A percentile compares a stretch with the other conserved stretches of the same genome.
Conservation (phyloP, 2,329 filamentous ascomycete genomes). For the Hypocrella siamensis region DNA sequence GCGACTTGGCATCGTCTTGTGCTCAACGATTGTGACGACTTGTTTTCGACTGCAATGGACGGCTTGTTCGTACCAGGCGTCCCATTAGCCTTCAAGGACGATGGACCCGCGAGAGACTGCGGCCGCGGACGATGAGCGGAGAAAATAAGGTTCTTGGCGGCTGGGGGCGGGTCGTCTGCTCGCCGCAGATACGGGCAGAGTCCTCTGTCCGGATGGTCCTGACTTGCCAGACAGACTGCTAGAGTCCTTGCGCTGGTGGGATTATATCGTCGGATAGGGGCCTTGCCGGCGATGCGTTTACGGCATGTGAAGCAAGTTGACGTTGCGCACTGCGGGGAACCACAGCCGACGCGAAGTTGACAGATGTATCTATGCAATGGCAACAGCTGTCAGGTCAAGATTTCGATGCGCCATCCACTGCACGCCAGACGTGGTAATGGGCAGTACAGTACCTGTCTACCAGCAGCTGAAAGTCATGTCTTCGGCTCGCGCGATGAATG, state of each 20-base stretch:
- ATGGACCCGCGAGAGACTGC: slow-evolving; percentile 1
- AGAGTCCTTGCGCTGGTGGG: slow-evolving; percentile 68
- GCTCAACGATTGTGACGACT: background rate
- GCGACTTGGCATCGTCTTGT: no score
- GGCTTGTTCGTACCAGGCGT: background rate
- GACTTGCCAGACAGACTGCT: slow-evolving; percentile 64
- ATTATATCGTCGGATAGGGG: slow-evolving; percentile 64
- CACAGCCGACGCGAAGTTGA: slow-evolving; percentile 73
- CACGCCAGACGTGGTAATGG: background rate
- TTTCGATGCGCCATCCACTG: no score
- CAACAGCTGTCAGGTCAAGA: background rate
- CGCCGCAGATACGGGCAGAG: slow-evolving; percentile 43
- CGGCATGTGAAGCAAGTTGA: slow-evolving; percentile 70
- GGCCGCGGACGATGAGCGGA: slow-evolving; percentile 10
- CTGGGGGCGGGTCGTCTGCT: slow-evolving; percentile 26
- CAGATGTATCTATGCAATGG: slow-evolving; percentile 46
- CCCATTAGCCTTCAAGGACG: background rate
- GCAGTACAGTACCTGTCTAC: slow-evolving; percentile 52
- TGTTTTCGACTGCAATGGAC: background rate
- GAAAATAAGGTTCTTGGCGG: slow-evolving; percentile 32
- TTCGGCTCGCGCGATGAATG: slow-evolving; percentile 42
- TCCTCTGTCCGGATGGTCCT: slow-evolving; percentile 57
- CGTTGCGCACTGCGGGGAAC: slow-evolving; percentile 50
- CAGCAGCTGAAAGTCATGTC: slow-evolving; percentile 48
- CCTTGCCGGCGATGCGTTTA: slow-evolving; percentile 47